Conservation (phyloP, 441 rosid species). For the Pelargonium citronellum region DNA sequence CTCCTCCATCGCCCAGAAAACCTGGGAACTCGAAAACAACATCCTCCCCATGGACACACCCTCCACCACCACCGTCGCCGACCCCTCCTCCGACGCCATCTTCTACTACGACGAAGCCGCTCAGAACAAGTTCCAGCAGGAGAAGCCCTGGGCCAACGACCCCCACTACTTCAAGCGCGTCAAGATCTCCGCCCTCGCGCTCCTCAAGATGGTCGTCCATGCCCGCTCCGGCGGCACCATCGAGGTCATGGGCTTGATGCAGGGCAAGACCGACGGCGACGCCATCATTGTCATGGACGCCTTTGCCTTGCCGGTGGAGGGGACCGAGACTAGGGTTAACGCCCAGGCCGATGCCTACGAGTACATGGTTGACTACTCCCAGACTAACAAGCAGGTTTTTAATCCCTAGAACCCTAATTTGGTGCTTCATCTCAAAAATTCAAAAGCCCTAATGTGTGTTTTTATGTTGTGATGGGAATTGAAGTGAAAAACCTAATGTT, state of each 20-base stretch:
- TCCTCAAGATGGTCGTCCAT: conserved; percentile 97
- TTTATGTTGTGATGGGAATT: background rate
- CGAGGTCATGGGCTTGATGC: conserved; percentile 99
- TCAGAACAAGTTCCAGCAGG: conserved; percentile 68
- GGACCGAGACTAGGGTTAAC: conserved; percentile 96
- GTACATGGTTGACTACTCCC: conserved; percentile 94
- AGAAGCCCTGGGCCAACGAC: conserved; percentile 87
- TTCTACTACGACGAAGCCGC: conserved; percentile 77
- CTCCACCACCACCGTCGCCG: conserved; percentile 23
- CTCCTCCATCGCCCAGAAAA: conserved; percentile 67
- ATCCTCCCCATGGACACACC: conserved; percentile 50
- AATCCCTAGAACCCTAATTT: background rate
- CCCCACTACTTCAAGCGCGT: conserved; percentile 96
- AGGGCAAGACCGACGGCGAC: conserved; percentile 94
- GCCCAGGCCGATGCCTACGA: conserved; percentile 98
- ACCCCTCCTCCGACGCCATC: conserved; percentile 57
- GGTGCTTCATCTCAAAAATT: too few species aligned
- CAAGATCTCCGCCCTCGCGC: conserved; percentile 90
- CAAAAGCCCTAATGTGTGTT: too few species aligned
- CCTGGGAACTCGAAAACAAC: conserved; percentile 96
- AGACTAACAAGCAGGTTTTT: conserved; percentile 83
- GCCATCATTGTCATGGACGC: conserved; percentile 97
- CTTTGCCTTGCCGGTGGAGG: conserved; percentile 95
- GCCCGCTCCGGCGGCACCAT: conserved; percentile 99
- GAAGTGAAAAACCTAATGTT: background rate